Base-by-base conservation (phyloP, 2,329 filamentous ascomycete species). In the Phaeophleospora eucalypticola region DNA sequence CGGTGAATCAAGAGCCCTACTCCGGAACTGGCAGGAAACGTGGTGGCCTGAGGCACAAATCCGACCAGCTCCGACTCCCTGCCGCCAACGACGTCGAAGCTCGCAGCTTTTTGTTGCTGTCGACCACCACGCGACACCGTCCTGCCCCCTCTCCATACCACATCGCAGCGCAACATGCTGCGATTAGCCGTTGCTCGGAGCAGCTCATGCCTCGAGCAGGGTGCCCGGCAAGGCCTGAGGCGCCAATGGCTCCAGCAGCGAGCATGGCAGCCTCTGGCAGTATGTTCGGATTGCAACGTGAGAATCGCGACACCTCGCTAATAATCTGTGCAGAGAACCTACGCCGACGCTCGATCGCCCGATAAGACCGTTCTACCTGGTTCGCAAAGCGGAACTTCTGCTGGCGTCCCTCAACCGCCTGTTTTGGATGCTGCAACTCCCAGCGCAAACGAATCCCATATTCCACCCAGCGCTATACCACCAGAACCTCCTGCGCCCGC, bases 361-460 rank as follows among this genome's bases (percentile, higher is more conserved):
- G 63, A 66, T 36, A 58, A 65, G 53, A 60, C 56, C 20, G 59
- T 67, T 20, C 58, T 68, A 4, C 65, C 65, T 14, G 65, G 65
- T 24, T 56, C 58, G 12, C 56, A 60, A 27, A 66, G 60, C 48
- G 44, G 27, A 16, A 52, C 54, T 7, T 56, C 56, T 29, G 57
- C 61, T 32, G 60, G 59, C 18, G 59, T 66, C 2, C 62, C 65
- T 20, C 57, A 61, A 36, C 45, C 62, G 15, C 58, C 64, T 15
- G 52, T 66, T 29, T 49, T 60, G 17, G 49, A 50, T 7, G 46
- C 58, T 14, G 41, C 44, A 8, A 53, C 52, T 17, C 36, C 47
- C 29, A 36, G 7, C 34, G n/a, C 7, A n/a, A 7, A 17, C 34
- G 15, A 41, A n/a, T n/a, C n/a, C n/a, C n/a, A n/a, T 10, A 41